Conservation (phyloP, 345 rosid species). For the Eucalyptus sp. region DNA sequence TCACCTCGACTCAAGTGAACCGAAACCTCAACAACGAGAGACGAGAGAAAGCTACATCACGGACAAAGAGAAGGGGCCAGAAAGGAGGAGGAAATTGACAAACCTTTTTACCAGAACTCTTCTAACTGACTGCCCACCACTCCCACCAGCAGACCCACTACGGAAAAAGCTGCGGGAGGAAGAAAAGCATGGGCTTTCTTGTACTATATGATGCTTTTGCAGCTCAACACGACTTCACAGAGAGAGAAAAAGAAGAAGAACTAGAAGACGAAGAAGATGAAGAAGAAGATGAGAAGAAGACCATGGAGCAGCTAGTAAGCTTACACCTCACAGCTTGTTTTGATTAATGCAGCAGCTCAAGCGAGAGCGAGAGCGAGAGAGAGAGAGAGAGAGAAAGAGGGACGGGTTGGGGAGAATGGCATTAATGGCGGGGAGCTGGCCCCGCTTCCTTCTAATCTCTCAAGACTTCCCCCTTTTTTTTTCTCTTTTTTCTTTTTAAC, state of each 20-base stretch:
- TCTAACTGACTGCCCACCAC: neutral
- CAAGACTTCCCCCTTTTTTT: neutral
- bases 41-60: neutral
- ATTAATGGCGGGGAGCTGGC: conserved; percentile 1
- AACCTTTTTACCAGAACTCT: neutral
- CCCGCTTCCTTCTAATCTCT: neutral
- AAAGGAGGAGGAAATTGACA: neutral
- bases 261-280: neutral
- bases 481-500: neutral
- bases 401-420: neutral
- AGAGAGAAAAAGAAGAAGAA: neutral
- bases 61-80: neutral
- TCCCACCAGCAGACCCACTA: neutral
- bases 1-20: neutral
- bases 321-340: neutral
- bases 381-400: neutral
- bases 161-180: neutral
- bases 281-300: neutral
- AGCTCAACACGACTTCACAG: neutral
- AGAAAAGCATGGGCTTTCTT: neutral
- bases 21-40: neutral
- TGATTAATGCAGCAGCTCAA: neutral
- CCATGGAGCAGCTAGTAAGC: neutral
- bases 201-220: neutral
- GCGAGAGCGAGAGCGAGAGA: neutral